Conservation (phyloP, 2,329 filamentous ascomycete genomes). For the Dothiorella sarmentorum region DNA sequence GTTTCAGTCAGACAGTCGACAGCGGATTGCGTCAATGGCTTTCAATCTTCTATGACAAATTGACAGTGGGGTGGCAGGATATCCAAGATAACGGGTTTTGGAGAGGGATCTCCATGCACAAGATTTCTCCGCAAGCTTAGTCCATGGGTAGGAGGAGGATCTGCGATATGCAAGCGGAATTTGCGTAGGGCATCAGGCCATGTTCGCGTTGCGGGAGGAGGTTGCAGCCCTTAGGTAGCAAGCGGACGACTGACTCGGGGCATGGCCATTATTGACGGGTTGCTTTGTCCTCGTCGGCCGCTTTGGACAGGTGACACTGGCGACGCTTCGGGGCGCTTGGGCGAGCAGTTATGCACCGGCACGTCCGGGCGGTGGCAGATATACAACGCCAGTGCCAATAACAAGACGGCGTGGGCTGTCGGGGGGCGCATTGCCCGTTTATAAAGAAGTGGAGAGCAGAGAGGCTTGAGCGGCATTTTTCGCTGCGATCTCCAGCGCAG, state of each 20-base stretch:
- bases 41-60: constrained; percentile 10
- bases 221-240: constrained; percentile 5
- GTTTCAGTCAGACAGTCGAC: too few relatives aligned
- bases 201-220: constrained; percentile 3
- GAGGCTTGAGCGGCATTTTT: constrained; percentile 16
- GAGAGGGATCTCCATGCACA: constrained; percentile 9
- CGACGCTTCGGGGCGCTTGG: constrained; percentile 6
- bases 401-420: constrained; percentile 2
- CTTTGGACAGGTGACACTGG: constrained; percentile 12
- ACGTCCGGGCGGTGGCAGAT: background rate
- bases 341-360: constrained; percentile 10
- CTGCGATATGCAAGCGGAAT: constrained; percentile 7
- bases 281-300: constrained; percentile 14
- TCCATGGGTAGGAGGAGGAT: constrained; percentile 15
- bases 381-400: constrained; percentile 11
- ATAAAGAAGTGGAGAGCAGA: constrained; percentile 14
- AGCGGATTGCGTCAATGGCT: constrained; percentile 5
- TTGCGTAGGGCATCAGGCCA: constrained; percentile 10
- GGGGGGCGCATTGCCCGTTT: constrained; percentile 7
- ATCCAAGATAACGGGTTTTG: constrained; percentile 4
- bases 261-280: background rate
- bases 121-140: constrained; percentile 17
- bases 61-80: constrained; percentile 8
- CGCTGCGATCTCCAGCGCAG: constrained; percentile 15
- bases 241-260: constrained; percentile 4